Percentiles rank a stretch among this genome's conserved stretches.
Evolutionary conservation across 208 protist species (phyloP).

Genomic region (Acanthamoeba triangularis): DNA sequence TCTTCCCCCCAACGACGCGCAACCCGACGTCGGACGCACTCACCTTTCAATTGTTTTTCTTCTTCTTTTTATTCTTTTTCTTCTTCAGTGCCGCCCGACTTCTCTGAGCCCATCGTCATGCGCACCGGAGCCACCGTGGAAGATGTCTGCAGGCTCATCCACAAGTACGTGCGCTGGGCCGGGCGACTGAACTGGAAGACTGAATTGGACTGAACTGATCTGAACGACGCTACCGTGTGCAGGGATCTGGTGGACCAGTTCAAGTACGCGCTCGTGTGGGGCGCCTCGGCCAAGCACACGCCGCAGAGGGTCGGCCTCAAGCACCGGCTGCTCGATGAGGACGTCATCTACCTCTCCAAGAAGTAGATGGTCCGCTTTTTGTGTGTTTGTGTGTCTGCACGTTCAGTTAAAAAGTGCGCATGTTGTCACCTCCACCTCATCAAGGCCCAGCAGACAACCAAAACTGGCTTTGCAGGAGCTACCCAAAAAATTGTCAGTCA

Average conservation of each 20-base stretch:
- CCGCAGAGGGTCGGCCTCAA: constrained; percentile 96
- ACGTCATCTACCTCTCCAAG: constrained; percentile 91
- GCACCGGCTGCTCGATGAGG: constrained; percentile 92
- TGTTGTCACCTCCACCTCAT: no score
- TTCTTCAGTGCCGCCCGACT: constrained; percentile 94
- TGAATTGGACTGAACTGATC: no score
- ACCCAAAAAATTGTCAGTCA: no score
- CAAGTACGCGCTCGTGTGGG: constrained; percentile 95
- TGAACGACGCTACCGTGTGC: not conserved
- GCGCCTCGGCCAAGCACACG: constrained; percentile 97
- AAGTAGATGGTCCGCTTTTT: not conserved
- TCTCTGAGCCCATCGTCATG: constrained; percentile 96
- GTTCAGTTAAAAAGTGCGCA: no score
- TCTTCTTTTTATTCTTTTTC: not conserved
- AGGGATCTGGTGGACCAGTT: constrained; percentile 81
- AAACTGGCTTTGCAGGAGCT: no score
- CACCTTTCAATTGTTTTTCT: not conserved
- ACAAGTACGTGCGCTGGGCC: constrained; percentile 94
- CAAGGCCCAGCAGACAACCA: no score
- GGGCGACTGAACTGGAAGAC: no score
- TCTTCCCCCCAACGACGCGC: not conserved
- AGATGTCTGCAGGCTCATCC: constrained; percentile 98
- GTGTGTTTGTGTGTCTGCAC: no score
- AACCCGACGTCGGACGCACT: no score
- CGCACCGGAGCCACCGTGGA: constrained; percentile 96